Conservation (phyloP, 2,329 filamentous ascomycete species). For the Seiridium unicorne region DNA sequence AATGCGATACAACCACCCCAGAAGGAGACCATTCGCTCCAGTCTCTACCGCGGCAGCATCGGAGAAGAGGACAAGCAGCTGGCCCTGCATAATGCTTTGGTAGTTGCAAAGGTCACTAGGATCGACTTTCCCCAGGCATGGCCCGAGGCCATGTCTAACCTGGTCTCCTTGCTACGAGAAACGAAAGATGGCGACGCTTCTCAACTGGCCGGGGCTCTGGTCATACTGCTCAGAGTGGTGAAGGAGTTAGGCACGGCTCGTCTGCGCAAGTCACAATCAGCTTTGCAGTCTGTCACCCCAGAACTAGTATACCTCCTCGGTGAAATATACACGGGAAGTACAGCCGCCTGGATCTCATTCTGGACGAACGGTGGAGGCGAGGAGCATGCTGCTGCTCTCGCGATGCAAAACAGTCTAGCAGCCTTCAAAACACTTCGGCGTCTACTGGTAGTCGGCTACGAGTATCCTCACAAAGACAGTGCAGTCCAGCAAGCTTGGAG, state of each 20-base stretch:
- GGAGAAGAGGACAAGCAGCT: constrained; percentile 73
- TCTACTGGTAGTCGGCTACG: constrained; percentile 77
- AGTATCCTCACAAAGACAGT: constrained; percentile 75
- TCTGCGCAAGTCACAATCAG: constrained; percentile 70
- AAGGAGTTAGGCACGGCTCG: constrained; percentile 87
- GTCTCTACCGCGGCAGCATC: constrained; percentile 74
- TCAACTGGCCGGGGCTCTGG: constrained; percentile 69
- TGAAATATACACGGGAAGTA: constrained; percentile 74
- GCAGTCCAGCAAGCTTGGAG: constrained; percentile 80
- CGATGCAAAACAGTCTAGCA: constrained; percentile 74
- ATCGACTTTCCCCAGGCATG: constrained; percentile 89
- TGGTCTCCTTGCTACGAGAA: constrained; percentile 64
- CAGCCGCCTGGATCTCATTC: constrained; percentile 65
- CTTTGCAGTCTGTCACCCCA: constrained; percentile 74
- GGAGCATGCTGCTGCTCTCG: constrained; percentile 56
- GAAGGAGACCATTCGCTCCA: constrained; percentile 72
- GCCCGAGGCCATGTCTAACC: constrained; percentile 60
- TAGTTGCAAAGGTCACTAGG: constrained; percentile 82
- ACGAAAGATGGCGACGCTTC: constrained; percentile 57
- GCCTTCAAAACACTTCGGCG: constrained; percentile 79
- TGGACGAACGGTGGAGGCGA: constrained; percentile 57
- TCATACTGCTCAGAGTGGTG: constrained; percentile 79
- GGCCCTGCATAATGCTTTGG: constrained; percentile 83
- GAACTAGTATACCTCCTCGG: constrained; percentile 81
- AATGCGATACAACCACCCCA: constrained; percentile 73